These are phyloP conservation scores for Pisolithus orientalis DNA, from an alignment of 768 basidiomycete species.

Conservation along the genomic window DNA sequence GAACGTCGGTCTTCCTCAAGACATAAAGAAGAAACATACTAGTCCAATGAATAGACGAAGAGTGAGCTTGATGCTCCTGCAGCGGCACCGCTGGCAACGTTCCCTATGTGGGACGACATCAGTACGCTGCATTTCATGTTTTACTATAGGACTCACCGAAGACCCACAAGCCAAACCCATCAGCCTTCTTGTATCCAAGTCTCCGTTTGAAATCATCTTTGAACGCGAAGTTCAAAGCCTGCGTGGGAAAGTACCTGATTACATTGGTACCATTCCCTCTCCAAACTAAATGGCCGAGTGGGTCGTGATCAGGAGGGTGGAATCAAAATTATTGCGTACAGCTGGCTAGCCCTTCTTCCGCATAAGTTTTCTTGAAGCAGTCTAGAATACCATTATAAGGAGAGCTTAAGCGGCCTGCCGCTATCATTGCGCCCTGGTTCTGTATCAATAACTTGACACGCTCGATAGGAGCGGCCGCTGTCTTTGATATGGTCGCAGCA, in stretches of 20 bases:
- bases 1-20: background rate
- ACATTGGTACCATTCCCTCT: constrained; percentile 40
- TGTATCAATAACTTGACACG: constrained; percentile 36
- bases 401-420: constrained; percentile 29
- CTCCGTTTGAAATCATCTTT: constrained; percentile 37
- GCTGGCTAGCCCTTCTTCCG: constrained; percentile 32
- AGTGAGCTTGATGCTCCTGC: constrained; percentile 37
- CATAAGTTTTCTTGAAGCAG: constrained; percentile 29
- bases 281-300: constrained; percentile 29
- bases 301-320: background rate
- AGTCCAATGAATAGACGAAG: constrained; percentile 43
- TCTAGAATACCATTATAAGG: constrained; percentile 33
- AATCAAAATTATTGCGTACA: constrained; percentile 20
- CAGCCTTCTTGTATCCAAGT: constrained; percentile 31
- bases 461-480: constrained; percentile 35
- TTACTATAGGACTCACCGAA: constrained; percentile 15
- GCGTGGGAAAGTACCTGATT: constrained; percentile 41
- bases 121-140: background rate
- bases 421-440: constrained; percentile 34
- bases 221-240: constrained; percentile 44
- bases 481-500: constrained; percentile 32
- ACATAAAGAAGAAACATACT: constrained; percentile 17
- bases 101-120: constrained; percentile 21
- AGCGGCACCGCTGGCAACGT: constrained; percentile 36
- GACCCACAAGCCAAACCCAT: constrained; percentile 34